Percentiles rank a stretch among this genome's conserved stretches.
phyloP scores from a whole-genome alignment of 2,329 filamentous ascomycete genomes.

The Monosporascus sp. region DNA sequence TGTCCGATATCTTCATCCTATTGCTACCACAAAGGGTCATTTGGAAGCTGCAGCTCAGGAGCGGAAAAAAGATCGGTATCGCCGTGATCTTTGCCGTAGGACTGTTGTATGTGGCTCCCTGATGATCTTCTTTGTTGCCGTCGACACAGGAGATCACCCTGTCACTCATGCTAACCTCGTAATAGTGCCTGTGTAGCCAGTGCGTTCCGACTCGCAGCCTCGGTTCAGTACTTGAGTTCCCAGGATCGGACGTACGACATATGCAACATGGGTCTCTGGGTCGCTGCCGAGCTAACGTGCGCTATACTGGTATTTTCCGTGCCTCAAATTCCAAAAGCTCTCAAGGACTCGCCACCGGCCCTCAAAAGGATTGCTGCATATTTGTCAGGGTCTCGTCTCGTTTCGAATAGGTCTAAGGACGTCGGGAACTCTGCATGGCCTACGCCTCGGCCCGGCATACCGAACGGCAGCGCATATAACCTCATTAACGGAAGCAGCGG shows the following conservation, averaged over 20 bases:
- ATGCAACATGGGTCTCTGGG: conserved; percentile 7
- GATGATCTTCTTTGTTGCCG: neutral
- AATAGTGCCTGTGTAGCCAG: conserved; percentile 8
- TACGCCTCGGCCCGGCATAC: too few relatives aligned
- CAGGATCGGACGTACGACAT: conserved; percentile 7
- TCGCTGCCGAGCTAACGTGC: conserved; percentile 10
- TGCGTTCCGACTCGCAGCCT: conserved; percentile 8
- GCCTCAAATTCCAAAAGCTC: neutral
- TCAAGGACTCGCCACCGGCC: too few relatives aligned
- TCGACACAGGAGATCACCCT: neutral
- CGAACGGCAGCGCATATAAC: too few relatives aligned
- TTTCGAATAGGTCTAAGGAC: too few relatives aligned
- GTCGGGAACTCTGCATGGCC: too few relatives aligned
- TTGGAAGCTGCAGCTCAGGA: conserved; percentile 9
- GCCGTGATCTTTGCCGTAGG: conserved; percentile 10
- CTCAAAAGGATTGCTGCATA: too few relatives aligned
- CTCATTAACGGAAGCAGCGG: too few relatives aligned
- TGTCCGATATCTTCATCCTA: conserved; percentile 10
- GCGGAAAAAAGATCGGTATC: conserved; percentile 6
- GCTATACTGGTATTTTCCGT: conserved; percentile 11
- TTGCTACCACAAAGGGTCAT: conserved; percentile 11
- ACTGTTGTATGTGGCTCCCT: conserved; percentile 7
- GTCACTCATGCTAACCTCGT: neutral
- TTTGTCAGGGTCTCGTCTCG: too few relatives aligned
- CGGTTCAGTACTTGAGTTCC: conserved; percentile 7